Conservation (phyloP, 2,329 filamentous ascomycete species). For the Neonectria ditissima region DNA sequence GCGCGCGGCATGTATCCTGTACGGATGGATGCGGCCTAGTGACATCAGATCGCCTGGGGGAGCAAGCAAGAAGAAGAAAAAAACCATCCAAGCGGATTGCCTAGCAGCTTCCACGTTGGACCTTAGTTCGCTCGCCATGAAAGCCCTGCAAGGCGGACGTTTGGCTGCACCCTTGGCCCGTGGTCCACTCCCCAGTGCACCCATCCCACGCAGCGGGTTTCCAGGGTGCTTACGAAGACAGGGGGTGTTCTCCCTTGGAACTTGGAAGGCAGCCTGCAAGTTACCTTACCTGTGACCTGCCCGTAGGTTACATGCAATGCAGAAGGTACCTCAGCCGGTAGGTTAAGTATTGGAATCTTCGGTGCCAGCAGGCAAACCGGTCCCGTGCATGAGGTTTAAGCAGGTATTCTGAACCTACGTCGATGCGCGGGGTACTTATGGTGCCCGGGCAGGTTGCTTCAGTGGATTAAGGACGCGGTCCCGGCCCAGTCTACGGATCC, state of each 20-base stretch:
- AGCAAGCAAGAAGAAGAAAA: slow-evolving; percentile 8
- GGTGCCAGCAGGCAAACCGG: neutral
- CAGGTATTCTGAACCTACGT: neutral
- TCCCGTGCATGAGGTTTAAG: no score
- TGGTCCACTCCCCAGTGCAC: neutral
- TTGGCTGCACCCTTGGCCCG: slow-evolving; percentile 27
- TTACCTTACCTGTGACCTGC: no score
- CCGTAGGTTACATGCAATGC: neutral
- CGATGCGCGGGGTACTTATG: neutral
- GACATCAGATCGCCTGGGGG: neutral
- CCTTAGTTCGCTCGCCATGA: slow-evolving; percentile 32
- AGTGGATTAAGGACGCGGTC: slow-evolving; percentile 18
- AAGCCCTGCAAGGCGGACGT: slow-evolving; percentile 36
- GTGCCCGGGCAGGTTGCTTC: slow-evolving; percentile 8
- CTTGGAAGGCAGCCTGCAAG: neutral
- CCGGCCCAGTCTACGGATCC: slow-evolving; percentile 7
- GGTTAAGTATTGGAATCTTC: neutral
- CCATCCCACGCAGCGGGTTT: slow-evolving; percentile 22
- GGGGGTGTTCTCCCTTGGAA: neutral
- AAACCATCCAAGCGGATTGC: slow-evolving; percentile 24
- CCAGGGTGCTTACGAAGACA: neutral
- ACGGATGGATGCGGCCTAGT: neutral
- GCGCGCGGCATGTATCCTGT: neutral
- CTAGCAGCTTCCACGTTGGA: slow-evolving; percentile 40
- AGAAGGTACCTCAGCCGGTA: neutral